phyloP scores from a whole-genome alignment of 228 moss, liverwort and hornwort species.

The Sphagnum magellanicum region DNA sequence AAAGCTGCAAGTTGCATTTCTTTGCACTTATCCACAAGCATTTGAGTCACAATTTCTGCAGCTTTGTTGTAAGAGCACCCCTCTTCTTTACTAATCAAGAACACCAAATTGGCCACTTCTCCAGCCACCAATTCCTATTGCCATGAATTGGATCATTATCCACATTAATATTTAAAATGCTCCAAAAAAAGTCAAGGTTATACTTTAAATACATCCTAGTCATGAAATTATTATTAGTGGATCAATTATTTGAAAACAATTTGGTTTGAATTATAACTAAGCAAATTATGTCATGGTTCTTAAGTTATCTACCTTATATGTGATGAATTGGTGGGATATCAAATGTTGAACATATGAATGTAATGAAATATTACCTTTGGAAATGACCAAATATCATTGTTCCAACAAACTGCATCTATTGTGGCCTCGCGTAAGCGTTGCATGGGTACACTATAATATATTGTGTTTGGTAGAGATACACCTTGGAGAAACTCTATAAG shows the following conservation, averaged over 20 bases:
- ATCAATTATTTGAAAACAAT: not conserved
- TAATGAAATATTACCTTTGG: conserved; percentile 8
- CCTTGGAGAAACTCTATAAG: conserved; percentile 10
- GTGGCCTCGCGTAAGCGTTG: conserved; percentile 11
- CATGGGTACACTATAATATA: conserved; percentile 16
- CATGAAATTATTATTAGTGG: not conserved
- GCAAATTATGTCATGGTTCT: not conserved
- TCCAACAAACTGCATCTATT: conserved; percentile 16
- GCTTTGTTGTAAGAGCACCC: conserved; percentile 21
- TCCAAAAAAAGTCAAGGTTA: not conserved
- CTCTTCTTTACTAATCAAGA: conserved; percentile 15
- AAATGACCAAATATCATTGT: conserved; percentile 27
- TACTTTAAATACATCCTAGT: too few species aligned
- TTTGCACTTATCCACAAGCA: conserved; percentile 12
- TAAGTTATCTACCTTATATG: not conserved
- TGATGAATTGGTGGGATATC: not conserved
- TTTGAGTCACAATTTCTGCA: conserved; percentile 9
- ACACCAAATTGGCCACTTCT: conserved; percentile 12
- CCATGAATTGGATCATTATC: not conserved
- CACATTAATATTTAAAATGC: too few species aligned
- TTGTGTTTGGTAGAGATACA: conserved; percentile 2
- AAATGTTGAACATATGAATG: not conserved
- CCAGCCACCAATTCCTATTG: conserved; percentile 15
- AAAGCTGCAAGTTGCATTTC: conserved; percentile 7
- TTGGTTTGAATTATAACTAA: not conserved